Conservation (phyloP, 352 stramenopile genomes). For the Pythium dissotocum region DNA sequence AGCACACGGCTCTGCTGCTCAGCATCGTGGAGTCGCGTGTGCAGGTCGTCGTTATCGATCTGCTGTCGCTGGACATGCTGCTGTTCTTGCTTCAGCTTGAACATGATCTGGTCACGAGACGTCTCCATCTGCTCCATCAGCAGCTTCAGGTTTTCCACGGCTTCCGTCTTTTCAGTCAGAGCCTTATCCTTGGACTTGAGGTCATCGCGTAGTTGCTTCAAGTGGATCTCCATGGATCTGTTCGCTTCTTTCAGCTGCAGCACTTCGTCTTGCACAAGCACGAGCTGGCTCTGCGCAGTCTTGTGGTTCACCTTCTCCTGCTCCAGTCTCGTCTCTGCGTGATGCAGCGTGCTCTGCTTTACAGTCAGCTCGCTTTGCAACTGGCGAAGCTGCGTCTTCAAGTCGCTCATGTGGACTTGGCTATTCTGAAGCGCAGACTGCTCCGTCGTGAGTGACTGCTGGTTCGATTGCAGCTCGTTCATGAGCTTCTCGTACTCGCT, state of each 20-base stretch:
- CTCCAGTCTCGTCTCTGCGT: constrained; percentile 65
- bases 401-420: constrained; percentile 51
- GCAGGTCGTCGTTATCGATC: constrained; percentile 53
- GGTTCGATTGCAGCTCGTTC: constrained; percentile 56
- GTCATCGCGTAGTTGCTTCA: constrained; percentile 63
- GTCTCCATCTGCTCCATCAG: constrained; percentile 83
- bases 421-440: constrained; percentile 58
- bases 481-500: constrained; percentile 75
- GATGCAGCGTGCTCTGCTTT: constrained; percentile 47
- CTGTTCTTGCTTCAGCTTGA: constrained; percentile 76
- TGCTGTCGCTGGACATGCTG: constrained; percentile 61
- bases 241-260: constrained; percentile 55
- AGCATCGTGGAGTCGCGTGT: constrained; percentile 44
- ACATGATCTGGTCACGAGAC: constrained; percentile 75
- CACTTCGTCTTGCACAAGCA: constrained; percentile 61
- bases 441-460: constrained; percentile 59
- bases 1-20: constrained; percentile 47
- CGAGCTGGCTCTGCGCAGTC: constrained; percentile 53
- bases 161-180: constrained; percentile 67
- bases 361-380: constrained; percentile 65
- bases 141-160: constrained; percentile 67
- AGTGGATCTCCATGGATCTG: constrained; percentile 48
- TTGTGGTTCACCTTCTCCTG: constrained; percentile 63
- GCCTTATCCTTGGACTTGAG: constrained; percentile 52
- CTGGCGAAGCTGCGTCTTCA: constrained; percentile 62